Conservation (phyloP, 2,329 filamentous ascomycete species). For the Talaromyces sp. region DNA sequence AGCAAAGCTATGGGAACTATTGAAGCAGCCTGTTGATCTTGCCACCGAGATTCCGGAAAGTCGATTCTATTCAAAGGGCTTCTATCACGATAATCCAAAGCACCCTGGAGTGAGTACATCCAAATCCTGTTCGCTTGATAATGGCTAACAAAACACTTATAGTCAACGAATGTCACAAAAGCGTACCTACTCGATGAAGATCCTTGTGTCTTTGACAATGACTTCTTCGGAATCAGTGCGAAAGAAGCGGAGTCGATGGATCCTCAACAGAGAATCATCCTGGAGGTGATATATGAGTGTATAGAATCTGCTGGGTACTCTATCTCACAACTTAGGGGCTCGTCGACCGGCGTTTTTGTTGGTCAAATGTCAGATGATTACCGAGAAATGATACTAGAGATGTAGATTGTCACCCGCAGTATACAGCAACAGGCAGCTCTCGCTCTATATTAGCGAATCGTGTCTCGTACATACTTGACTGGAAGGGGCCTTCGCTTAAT, state of each 20-base stretch:
- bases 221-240: constrained; percentile 27
- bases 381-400: constrained; percentile 21
- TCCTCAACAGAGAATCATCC: constrained; percentile 28
- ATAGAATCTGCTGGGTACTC: constrained; percentile 25
- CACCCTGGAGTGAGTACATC: neutral
- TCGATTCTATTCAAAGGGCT: neutral
- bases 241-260: constrained; percentile 35
- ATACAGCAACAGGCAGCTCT: constrained; percentile 31
- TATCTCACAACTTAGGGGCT: constrained; percentile 26
- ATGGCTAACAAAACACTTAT: neutral
- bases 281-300: constrained; percentile 45
- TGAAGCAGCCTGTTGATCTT: neutral
- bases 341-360: constrained; percentile 30
- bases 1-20: neutral
- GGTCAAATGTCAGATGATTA: constrained; percentile 30
- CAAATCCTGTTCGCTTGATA: neutral
- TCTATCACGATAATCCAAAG: neutral
- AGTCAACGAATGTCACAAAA: constrained; percentile 29
- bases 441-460: constrained; percentile 42
- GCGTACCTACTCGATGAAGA: constrained; percentile 27
- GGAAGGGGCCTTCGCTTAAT: constrained; percentile 43
- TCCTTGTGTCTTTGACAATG: constrained; percentile 25
- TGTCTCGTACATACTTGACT: constrained; percentile 43
- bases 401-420: constrained; percentile 19
- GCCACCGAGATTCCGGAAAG: neutral